phyloP scores from a whole-genome alignment of 192 early-diverging fungal species.

The Haplosporangium gracile region DNA sequence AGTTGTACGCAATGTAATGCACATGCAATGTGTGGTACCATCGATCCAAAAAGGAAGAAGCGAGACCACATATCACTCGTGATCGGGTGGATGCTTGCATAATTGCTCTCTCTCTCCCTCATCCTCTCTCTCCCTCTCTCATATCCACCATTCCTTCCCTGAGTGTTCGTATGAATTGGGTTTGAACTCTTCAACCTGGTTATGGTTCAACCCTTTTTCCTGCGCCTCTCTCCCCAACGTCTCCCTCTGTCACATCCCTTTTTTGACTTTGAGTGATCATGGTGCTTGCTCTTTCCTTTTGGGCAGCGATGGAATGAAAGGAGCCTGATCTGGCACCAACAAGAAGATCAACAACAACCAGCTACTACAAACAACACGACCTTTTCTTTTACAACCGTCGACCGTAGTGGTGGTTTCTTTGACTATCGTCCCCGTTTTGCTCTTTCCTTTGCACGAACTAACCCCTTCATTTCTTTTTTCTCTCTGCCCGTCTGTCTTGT shows the following conservation, averaged over 20 bases:
- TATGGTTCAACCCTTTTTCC: conserved; percentile 4
- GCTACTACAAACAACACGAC: not conserved
- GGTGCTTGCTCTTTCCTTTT: not conserved
- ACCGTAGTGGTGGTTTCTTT: not conserved
- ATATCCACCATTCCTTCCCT: not conserved
- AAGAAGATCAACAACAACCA: not conserved
- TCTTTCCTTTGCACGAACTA: not conserved
- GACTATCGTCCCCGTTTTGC: not conserved
- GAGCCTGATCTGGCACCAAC: not conserved
- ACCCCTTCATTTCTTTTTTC: conserved; percentile 5
- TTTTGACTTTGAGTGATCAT: not conserved
- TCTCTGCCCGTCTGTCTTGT: not conserved
- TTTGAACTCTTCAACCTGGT: not conserved
- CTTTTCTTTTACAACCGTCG: not conserved
- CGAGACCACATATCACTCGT: not conserved
- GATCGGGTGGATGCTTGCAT: not conserved
- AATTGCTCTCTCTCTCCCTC: not conserved
- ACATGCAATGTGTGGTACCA: conserved; percentile 8
- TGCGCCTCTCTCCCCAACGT: not conserved
- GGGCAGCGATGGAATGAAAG: not conserved
- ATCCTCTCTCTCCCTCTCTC: not conserved
- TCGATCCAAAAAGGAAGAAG: not conserved
- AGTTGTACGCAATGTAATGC: not conserved
- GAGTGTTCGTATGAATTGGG: not conserved
- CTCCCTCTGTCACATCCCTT: not conserved